These are phyloP conservation scores for Coemansia sp. DNA, from an alignment of 192 early-diverging fungal genomes.

Conservation along the genomic window DNA sequence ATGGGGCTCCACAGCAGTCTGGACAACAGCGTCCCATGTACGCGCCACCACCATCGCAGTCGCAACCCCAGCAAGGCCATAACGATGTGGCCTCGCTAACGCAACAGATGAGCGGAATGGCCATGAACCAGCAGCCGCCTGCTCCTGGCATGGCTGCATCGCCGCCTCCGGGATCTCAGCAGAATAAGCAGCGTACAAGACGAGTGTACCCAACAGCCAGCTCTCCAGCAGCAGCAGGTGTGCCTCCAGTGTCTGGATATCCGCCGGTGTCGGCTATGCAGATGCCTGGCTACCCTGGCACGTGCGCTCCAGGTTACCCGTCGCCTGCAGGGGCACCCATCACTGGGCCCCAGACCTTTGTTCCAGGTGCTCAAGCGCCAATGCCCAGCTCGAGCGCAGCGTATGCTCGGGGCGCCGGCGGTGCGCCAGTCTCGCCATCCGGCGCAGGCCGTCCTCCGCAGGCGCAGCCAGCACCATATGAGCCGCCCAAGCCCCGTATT, in stretches of 20 bases:
- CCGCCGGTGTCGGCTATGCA: conserved; percentile 16
- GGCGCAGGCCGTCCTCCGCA: conserved; percentile 16
- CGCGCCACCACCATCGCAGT: conserved; percentile 6
- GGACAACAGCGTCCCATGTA: conserved; percentile 16
- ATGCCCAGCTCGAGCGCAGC: conserved; percentile 21
- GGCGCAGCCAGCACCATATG: conserved; percentile 38
- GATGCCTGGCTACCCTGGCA: conserved; percentile 25
- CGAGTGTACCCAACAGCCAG: conserved; percentile 23
- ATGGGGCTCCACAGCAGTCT: conserved; percentile 5
- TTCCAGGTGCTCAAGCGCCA: conserved; percentile 43
- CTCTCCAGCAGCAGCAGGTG: conserved; percentile 8
- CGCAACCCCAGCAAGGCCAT: conserved; percentile 1
- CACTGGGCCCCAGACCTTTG: conserved; percentile 42
- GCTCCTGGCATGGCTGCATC: conserved; percentile 18
- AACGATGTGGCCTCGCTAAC: conserved; percentile 15
- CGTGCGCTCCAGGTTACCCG: conserved; percentile 20
- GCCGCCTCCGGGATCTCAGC: conserved; percentile 23
- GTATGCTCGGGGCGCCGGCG: conserved; percentile 23
- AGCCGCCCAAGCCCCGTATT: conserved; percentile 63
- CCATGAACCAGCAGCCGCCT: conserved; percentile 15
- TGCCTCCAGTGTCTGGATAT: conserved; percentile 16
- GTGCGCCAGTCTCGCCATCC: conserved; percentile 1
- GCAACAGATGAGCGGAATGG: conserved; percentile 44
- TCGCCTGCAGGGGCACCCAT: conserved; percentile 19
- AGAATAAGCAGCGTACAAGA: conserved; percentile 33